Percentiles rank a stretch among this genome's conserved stretches.
phyloP scores from a whole-genome alignment of 441 rosid genomes.

The Arabidopsis lyrata region DNA sequence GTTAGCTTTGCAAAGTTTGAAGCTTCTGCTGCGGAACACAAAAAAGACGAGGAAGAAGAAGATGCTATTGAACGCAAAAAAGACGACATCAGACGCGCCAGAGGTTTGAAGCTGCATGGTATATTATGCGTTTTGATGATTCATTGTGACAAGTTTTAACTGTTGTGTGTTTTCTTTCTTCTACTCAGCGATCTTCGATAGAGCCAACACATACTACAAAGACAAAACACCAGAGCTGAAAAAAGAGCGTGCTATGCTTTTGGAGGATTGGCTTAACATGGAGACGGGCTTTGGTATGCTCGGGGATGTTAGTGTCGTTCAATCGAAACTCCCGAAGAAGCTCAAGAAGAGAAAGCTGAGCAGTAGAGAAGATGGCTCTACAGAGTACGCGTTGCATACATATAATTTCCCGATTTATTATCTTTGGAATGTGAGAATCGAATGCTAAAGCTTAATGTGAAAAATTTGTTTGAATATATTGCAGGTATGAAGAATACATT shows the following conservation, averaged over 20 bases:
- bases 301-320: not conserved
- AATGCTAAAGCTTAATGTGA: not conserved
- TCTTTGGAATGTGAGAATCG: not conserved
- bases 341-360: not conserved
- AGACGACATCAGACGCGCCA: not conserved
- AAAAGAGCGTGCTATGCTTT: not conserved
- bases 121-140: not conserved
- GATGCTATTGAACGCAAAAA: not conserved
- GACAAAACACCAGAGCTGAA: not conserved
- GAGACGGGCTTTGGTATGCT: not conserved
- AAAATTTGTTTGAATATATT: not conserved
- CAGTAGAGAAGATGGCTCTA: not conserved
- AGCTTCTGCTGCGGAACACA: not conserved
- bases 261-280: conserved; percentile 1
- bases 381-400: not conserved
- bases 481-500: not conserved
- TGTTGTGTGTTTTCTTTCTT: not conserved
- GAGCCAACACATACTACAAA: not conserved
- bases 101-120: not conserved
- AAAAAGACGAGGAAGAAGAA: not conserved
- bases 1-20: not conserved
- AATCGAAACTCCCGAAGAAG: not conserved
- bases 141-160: not conserved
- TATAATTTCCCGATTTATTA: not conserved
- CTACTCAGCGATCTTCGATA: not conserved